Percentiles rank a stretch among this genome's conserved stretches.
These are phyloP conservation scores for Aphanocladium album DNA, from an alignment of 2,329 filamentous ascomycete genomes.

Conservation along the genomic window DNA sequence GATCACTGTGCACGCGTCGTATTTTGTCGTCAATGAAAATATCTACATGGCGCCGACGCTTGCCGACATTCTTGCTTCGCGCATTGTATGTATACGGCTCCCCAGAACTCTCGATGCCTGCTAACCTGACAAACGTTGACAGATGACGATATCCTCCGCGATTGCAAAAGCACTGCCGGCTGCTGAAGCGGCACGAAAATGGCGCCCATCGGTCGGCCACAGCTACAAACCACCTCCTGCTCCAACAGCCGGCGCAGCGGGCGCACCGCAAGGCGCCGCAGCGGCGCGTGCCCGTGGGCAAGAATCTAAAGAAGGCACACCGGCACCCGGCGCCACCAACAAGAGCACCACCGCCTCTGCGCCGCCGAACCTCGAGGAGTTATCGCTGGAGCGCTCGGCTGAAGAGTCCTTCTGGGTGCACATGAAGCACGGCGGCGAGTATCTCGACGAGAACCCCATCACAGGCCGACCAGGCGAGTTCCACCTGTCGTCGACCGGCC, in stretches of 20 bases:
- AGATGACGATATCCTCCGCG: constrained; percentile 52
- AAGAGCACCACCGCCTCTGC: constrained; percentile 22
- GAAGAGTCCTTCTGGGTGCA: constrained; percentile 56
- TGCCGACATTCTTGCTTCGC: constrained; percentile 53
- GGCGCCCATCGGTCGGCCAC: constrained; percentile 51
- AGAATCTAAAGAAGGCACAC: constrained; percentile 44
- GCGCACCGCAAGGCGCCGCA: not conserved
- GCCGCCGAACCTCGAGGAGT: constrained; percentile 33
- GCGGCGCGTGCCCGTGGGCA: constrained; percentile 25
- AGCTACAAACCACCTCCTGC: constrained; percentile 40
- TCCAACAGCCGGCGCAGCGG: constrained; percentile 14
- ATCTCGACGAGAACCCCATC: constrained; percentile 64
- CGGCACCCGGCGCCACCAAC: constrained; percentile 24
- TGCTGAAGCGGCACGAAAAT: constrained; percentile 46
- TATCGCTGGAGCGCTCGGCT: constrained; percentile 42
- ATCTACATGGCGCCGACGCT: constrained; percentile 62
- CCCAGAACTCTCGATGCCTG: not conserved
- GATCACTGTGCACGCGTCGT: constrained; percentile 53
- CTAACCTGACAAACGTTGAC: not conserved
- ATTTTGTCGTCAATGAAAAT: constrained; percentile 61
- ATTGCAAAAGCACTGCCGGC: constrained; percentile 49
- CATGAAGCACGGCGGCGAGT: constrained; percentile 56
- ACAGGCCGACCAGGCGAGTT: constrained; percentile 62
- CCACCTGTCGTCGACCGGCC: constrained; percentile 57
- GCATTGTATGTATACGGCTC: constrained; percentile 42